Evolutionary conservation across 164 flowering plant genomes (phyloP).

Genomic region (Chloranthus sessilifolius): DNA sequence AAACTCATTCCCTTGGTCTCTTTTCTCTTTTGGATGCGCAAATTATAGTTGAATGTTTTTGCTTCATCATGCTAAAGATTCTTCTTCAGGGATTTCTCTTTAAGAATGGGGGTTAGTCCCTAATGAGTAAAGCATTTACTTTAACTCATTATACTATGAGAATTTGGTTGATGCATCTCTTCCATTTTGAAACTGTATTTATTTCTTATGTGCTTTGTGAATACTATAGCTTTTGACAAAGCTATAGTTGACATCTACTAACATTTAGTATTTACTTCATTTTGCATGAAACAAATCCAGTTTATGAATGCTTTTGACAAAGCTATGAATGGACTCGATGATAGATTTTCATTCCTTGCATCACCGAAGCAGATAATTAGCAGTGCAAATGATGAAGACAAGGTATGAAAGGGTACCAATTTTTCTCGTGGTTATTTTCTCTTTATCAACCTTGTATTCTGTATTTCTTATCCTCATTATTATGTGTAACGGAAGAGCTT

Average conservation of each 20-base stretch:
- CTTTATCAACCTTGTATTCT: neutral
- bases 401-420: slow-evolving; percentile 38
- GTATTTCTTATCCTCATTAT: too few species aligned
- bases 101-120: too few species aligned
- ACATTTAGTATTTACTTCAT: slow-evolving; percentile 9
- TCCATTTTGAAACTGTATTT: too few species aligned
- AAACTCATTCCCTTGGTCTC: too few species aligned
- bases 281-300: slow-evolving; percentile 38
- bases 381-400: slow-evolving; percentile 67
- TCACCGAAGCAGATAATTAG: slow-evolving; percentile 86
- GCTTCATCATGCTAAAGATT: too few species aligned
- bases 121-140: too few species aligned
- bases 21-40: too few species aligned
- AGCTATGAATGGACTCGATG: slow-evolving; percentile 89
- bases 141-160: neutral
- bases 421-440: neutral
- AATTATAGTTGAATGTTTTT: too few species aligned
- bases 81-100: too few species aligned
- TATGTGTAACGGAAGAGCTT: too few species aligned
- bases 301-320: slow-evolving; percentile 88
- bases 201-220: neutral
- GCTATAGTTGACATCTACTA: too few species aligned
- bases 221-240: too few species aligned
- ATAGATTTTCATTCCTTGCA: slow-evolving; percentile 67
- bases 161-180: neutral